Conservation (phyloP, 768 basidiomycete species). For the Phylloporus arenicola region DNA sequence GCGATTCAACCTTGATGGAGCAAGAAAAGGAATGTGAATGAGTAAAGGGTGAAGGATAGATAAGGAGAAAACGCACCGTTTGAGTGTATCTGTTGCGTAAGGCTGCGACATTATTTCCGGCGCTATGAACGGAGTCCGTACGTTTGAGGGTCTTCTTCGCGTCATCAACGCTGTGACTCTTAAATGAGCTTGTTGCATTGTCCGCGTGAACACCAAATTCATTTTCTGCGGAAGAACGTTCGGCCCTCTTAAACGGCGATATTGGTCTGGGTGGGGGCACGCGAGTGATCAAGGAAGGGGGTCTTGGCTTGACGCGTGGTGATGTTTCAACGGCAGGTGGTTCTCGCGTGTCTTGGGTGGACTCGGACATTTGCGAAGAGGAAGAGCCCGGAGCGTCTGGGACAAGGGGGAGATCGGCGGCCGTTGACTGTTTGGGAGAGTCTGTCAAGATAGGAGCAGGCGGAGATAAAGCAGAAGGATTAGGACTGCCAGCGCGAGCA, state of each 20-base stretch:
- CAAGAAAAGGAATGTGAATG: constrained; percentile 1
- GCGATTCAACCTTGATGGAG: constrained; percentile 40
- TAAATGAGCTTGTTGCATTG: constrained; percentile 11
- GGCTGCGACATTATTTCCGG: constrained; percentile 58
- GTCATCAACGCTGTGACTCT: constrained; percentile 29
- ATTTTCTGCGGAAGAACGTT: constrained; percentile 19
- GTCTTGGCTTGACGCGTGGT: constrained; percentile 11
- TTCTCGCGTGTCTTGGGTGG: not conserved
- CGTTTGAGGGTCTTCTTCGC: constrained; percentile 40
- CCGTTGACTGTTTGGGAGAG: constrained; percentile 18
- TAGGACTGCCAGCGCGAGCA: constrained; percentile 15
- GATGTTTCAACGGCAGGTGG: not conserved
- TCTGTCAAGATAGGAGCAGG: constrained; percentile 11
- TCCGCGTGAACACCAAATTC: constrained; percentile 32
- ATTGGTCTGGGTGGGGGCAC: constrained; percentile 11
- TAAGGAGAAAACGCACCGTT: constrained; percentile 37
- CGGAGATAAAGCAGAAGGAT: not conserved
- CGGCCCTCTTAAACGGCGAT: constrained; percentile 19
- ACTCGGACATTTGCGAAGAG: constrained; percentile 5
- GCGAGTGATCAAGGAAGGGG: constrained; percentile 19
- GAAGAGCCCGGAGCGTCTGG: constrained; percentile 2
- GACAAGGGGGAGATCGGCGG: not conserved
- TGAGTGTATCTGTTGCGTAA: constrained; percentile 61
- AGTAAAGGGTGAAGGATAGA: not conserved
- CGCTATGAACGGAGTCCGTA: constrained; percentile 49